phyloP scores from a whole-genome alignment of 257 asterid species.

The Oldenlandia corymbosa region DNA sequence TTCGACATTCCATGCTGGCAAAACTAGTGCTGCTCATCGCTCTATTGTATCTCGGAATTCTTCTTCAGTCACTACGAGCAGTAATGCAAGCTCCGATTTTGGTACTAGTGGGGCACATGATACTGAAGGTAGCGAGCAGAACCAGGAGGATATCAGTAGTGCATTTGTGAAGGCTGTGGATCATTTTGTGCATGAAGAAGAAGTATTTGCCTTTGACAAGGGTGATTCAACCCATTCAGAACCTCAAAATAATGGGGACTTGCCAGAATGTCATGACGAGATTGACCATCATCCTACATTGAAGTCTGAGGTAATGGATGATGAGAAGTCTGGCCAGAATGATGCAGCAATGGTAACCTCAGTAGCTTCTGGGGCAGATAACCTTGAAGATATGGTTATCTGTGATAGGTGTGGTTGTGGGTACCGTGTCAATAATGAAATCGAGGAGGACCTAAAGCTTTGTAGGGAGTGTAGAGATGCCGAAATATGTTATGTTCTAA shows the following conservation, averaged over 20 bases:
- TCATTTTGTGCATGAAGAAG: conserved; percentile 48
- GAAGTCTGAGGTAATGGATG: conserved; percentile 27
- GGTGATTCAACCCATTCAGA: conserved; percentile 42
- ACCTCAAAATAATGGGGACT: conserved; percentile 22
- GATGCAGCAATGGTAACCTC: conserved; percentile 26
- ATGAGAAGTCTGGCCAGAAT: conserved; percentile 27
- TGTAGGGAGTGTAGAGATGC: conserved; percentile 53
- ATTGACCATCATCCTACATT: conserved; percentile 20
- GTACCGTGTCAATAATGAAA: conserved; percentile 31
- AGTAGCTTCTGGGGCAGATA: conserved; percentile 31
- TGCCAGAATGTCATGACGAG: conserved; percentile 28
- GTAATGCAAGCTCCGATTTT: conserved; percentile 80
- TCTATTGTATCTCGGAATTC: conserved; percentile 64
- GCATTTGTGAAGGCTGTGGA: conserved; percentile 30
- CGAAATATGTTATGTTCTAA: conserved; percentile 29
- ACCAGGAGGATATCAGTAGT: conserved; percentile 54
- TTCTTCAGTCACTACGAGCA: conserved; percentile 84
- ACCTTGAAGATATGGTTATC: conserved; percentile 26
- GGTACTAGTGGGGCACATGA: conserved; percentile 58
- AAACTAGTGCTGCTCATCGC: conserved; percentile 47
- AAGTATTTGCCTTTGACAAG: conserved; percentile 60
- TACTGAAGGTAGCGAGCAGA: conserved; percentile 61
- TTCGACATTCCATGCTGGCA: conserved; percentile 69
- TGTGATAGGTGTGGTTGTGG: conserved; percentile 58
- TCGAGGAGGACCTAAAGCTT: conserved; percentile 44